These are phyloP conservation scores for Prunus armeniaca DNA, from an alignment of 306 rosid species.

Conservation along the genomic window DNA sequence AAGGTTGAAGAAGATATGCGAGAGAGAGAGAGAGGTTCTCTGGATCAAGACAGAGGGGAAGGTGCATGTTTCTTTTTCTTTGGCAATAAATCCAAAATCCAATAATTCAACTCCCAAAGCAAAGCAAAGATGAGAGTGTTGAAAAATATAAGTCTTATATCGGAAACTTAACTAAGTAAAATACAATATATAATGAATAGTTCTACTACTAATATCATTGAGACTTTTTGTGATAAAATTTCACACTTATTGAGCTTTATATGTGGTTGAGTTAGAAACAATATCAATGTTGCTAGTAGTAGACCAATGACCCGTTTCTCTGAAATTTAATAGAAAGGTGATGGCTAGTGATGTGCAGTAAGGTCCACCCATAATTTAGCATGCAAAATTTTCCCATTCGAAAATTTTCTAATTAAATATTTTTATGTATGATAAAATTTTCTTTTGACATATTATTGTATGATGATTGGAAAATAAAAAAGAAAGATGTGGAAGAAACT, in stretches of 20 bases:
- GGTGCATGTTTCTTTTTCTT: constrained; percentile 3
- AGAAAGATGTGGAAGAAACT: too few species aligned
- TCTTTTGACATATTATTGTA: too few species aligned
- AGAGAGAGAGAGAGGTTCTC: constrained; percentile 8
- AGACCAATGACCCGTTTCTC: fast-evolving
- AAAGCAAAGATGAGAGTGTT: neutral
- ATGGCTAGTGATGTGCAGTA: neutral
- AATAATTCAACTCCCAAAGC: neutral
- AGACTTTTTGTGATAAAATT: too few species aligned
- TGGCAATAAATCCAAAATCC: neutral
- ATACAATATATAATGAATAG: too few species aligned
- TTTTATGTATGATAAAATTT: too few species aligned
- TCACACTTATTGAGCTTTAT: too few species aligned
- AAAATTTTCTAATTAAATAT: too few species aligned
- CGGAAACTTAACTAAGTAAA: too few species aligned
- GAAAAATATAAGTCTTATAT: too few species aligned
- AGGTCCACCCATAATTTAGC: constrained; percentile 7
- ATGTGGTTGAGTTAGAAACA: fast-evolving
- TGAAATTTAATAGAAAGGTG: neutral
- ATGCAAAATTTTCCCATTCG: too few species aligned
- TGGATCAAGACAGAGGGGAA: constrained; percentile 17
- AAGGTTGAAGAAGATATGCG: neutral
- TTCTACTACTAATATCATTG: fast-evolving
- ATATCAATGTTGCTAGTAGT: too few species aligned
- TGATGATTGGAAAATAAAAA: too few species aligned